Percentiles rank a stretch among this genome's conserved stretches.
phyloP scores from a whole-genome alignment of 139 green algal genomes.

The Closterium sp. region DNA sequence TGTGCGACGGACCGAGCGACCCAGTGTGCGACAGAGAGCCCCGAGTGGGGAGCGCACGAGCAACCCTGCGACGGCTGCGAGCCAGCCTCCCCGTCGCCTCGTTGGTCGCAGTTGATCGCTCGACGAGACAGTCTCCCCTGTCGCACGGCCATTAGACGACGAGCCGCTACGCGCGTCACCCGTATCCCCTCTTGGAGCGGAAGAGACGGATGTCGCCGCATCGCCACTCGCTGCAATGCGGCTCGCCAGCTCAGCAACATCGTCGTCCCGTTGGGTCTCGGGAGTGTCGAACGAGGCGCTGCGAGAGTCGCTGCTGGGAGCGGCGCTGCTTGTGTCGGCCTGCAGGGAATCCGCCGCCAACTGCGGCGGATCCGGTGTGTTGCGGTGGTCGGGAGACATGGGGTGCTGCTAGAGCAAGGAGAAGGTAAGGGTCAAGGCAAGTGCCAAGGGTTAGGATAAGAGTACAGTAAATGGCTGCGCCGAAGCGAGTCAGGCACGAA shows the following conservation, averaged over 20 bases:
- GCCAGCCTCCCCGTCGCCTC: neutral
- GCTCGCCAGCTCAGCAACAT: neutral
- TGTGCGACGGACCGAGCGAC: neutral
- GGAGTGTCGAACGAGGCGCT: neutral
- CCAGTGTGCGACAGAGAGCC: neutral
- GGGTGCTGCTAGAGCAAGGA: too few species aligned
- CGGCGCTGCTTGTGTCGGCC: neutral
- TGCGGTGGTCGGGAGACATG: neutral
- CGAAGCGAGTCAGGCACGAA: too few species aligned
- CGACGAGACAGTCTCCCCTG: neutral
- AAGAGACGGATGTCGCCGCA: neutral
- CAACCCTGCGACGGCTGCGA: neutral
- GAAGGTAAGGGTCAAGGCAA: neutral
- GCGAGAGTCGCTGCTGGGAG: neutral
- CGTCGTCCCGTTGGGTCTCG: neutral
- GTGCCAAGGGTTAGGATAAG: neutral
- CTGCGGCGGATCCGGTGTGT: neutral
- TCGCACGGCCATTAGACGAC: neutral
- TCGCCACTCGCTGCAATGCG: neutral
- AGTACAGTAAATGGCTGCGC: too few species aligned
- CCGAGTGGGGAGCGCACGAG: neutral
- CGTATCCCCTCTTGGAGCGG: too few species aligned
- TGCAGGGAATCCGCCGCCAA: neutral
- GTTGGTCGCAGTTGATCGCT: neutral
- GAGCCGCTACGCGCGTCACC: neutral